phyloP scores from a whole-genome alignment of 2,329 filamentous ascomycete genomes.

The Fusarium palustre region DNA sequence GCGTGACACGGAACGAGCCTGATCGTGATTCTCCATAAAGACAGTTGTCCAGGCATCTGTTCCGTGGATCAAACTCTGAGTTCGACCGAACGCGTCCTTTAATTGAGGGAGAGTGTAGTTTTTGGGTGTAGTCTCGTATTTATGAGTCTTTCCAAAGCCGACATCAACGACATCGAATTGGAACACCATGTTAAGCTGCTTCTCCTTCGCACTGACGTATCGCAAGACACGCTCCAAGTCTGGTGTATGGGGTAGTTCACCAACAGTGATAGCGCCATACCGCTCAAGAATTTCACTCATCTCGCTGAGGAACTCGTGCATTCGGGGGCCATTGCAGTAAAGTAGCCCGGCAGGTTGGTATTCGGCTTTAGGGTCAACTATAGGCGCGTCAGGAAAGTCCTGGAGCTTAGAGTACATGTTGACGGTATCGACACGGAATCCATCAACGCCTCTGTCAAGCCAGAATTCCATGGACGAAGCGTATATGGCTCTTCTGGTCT shows the following conservation, averaged over 20 bases:
- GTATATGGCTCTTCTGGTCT: constrained; percentile 76
- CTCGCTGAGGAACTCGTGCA: constrained; percentile 75
- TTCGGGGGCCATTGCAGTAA: constrained; percentile 75
- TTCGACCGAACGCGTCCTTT: constrained; percentile 61
- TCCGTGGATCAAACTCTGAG: constrained; percentile 63
- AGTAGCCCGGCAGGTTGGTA: constrained; percentile 67
- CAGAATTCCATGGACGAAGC: constrained; percentile 80
- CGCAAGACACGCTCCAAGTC: constrained; percentile 67
- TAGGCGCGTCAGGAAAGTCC: constrained; percentile 68
- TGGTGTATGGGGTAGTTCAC: constrained; percentile 74
- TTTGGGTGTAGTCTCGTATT: constrained; percentile 62
- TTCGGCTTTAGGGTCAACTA: constrained; percentile 59
- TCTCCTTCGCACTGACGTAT: constrained; percentile 69
- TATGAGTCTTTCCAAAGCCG: constrained; percentile 63
- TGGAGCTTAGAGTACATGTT: constrained; percentile 77
- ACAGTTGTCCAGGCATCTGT: constrained; percentile 72
- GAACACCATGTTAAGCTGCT: constrained; percentile 77
- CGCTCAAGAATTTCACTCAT: constrained; percentile 70
- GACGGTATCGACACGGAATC: constrained; percentile 81
- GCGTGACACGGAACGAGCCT: constrained; percentile 67
- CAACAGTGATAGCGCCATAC: constrained; percentile 77
- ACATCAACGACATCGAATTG: constrained; percentile 74
- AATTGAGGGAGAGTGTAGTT: constrained; percentile 62
- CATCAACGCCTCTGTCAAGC: constrained; percentile 78
- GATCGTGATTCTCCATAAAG: constrained; percentile 75